A percentile compares a stretch with the other conserved stretches of the same genome.
Conservation (phyloP, 169 alveolate species). For the Plasmodium relictum region DNA sequence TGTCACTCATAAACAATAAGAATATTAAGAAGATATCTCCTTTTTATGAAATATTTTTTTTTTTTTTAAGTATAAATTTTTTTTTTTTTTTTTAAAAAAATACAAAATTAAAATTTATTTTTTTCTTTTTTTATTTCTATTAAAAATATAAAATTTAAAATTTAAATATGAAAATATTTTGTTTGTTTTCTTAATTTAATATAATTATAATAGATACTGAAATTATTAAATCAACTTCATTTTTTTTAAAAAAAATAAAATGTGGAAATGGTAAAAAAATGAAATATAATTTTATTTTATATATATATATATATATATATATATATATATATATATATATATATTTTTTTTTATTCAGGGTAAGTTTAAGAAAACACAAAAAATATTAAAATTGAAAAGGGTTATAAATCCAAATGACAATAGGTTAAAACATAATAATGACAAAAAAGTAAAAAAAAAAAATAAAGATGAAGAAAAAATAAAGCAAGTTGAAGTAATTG, state of each 20-base stretch:
- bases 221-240: no score
- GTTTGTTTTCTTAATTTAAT: no score
- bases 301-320: not conserved
- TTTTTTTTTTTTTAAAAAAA: no score
- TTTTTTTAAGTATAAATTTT: no score
- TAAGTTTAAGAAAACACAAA: conserved; percentile 82
- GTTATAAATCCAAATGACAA: conserved; percentile 83
- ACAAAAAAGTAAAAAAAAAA: conserved; percentile 24
- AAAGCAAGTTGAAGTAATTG: conserved; percentile 67
- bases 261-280: conserved; percentile 6
- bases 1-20: no score
- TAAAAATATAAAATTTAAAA: no score
- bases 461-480: conserved; percentile 11
- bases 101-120: no score
- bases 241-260: not conserved
- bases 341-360: conserved; percentile 57
- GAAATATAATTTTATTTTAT: not conserved
- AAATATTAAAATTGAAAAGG: conserved; percentile 81
- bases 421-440: conserved; percentile 78
- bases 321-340: conserved; percentile 2
- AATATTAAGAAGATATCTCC: no score
- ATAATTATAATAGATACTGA: no score
- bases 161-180: no score
- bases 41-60: no score
- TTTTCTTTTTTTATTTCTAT: no score